phyloP scores from a whole-genome alignment of 2,329 filamentous ascomycete species.

The Fusarium armeniacum region DNA sequence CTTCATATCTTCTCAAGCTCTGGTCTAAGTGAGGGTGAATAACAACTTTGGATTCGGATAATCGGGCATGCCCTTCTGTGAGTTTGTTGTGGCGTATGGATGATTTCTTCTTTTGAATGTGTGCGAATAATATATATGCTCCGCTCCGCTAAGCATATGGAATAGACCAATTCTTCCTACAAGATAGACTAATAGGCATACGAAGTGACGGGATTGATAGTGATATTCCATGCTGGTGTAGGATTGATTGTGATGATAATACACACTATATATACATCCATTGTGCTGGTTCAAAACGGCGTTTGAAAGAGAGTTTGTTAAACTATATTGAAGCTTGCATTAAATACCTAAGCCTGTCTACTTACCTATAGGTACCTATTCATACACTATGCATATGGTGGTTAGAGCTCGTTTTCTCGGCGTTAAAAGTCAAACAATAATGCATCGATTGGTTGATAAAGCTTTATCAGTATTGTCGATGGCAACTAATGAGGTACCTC shows the following conservation, averaged over 20 bases:
- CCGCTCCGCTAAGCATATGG: no score
- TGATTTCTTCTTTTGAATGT: not conserved
- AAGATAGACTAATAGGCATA: not conserved
- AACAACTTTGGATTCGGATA: not conserved
- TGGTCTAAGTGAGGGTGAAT: not conserved
- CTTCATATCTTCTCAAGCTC: not conserved
- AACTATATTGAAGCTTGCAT: not conserved
- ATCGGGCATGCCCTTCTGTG: not conserved
- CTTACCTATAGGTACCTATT: no score
- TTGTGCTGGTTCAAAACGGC: not conserved
- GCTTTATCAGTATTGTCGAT: not conserved
- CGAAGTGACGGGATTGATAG: not conserved
- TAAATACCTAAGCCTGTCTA: not conserved
- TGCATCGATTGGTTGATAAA: not conserved
- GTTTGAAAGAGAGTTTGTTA: not conserved
- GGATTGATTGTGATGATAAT: not conserved
- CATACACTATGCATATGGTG: not conserved
- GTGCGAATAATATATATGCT: not conserved
- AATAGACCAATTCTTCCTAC: not conserved
- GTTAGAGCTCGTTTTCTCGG: not conserved
- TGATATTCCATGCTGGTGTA: not conserved
- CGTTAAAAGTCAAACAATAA: not conserved
- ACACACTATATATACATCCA: not conserved
- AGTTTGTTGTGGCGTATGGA: not conserved
- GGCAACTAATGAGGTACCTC: not conserved